Evolutionary conservation across 1,284 basidiomycete species (phyloP), one percentile per base, ranked within the genome.

Genomic region (Fistulinella staudtii): DNA sequence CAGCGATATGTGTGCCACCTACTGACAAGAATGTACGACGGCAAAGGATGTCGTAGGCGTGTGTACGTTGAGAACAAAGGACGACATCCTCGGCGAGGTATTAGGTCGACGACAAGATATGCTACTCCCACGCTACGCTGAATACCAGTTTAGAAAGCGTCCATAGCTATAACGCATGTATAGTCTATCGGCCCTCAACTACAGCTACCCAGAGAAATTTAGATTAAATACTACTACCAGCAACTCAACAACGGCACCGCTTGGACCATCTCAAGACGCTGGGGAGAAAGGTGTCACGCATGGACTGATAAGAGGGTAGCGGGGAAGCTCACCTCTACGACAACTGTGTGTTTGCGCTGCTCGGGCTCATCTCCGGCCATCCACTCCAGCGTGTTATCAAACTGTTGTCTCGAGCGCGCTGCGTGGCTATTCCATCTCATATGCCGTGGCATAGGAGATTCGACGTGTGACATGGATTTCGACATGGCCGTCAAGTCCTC

Each of bases 211-310:
- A 31, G 31, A 3, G 24, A 21, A n/a, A 11, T 21, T 15, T 20
- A 35, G 21, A 35, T 18, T 17, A 5, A n/a, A 0, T 7, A 37
- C 22, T 18, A 23, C 66, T 58, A 87, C 81, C 86, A 89, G 57
- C 83, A 87, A 41, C 77, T 76, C 52, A 83, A 78, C 41, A 88
- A 63, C 5, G 86, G 82, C 50, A 75, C 80, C 42, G 74, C 76
- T 47, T 80, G 73, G 21, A 89, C 73, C 34, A 73, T 80, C 63
- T 89, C 86, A 52, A 89, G 64, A 15, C 86, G 82, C 87, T 89
- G 54, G 6, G 13, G 1, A 20, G n/a, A n/a, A 41, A 36, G 28
- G 17, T 20, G 44, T 49, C 18, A 54, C 39, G 35, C 11, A 24
- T 33, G 15, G 8, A n/a, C 22, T 5, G n/a, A 18, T 24, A 24